phyloP scores from a whole-genome alignment of 2,329 filamentous ascomycete genomes.

The Sclerotinia spermophila region DNA sequence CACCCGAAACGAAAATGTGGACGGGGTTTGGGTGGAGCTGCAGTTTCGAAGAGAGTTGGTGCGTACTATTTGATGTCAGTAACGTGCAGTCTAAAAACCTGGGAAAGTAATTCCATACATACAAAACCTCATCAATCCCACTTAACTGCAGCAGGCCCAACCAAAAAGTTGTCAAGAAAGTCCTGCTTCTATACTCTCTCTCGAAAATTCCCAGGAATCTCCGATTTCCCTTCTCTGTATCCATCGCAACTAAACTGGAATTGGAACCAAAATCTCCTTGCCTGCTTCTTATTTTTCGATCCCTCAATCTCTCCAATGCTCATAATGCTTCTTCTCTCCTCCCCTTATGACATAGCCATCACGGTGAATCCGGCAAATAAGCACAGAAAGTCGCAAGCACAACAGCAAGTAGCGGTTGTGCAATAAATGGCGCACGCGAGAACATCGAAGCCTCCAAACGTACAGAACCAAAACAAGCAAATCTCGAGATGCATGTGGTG shows the following conservation, averaged over 20 bases:
- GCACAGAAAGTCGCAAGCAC: conserved; percentile 40
- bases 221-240: not conserved
- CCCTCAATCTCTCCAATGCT: conserved; percentile 34
- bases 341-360: conserved; percentile 53
- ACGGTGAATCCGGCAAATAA: conserved; percentile 50
- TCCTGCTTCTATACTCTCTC: conserved; percentile 45
- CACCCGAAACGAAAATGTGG: not conserved
- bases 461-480: conserved; percentile 54
- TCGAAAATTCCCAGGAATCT: conserved; percentile 26
- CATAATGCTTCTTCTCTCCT: conserved; percentile 44
- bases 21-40: not conserved
- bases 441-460: conserved; percentile 45
- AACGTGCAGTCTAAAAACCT: not conserved
- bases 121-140: conserved; percentile 58
- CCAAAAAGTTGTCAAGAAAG: conserved; percentile 50
- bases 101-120: conserved; percentile 41
- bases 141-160: conserved; percentile 55
- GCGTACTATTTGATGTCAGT: not conserved
- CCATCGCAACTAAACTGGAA: not conserved
- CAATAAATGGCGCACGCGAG: conserved; percentile 52
- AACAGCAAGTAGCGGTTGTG: conserved; percentile 43
- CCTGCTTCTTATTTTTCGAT: conserved; percentile 24
- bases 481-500: conserved; percentile 43
- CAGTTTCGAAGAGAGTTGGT: not conserved
- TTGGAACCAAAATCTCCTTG: conserved; percentile 17